Percentiles rank a stretch among this genome's conserved stretches.
Evolutionary conservation across 2,329 filamentous ascomycete species (phyloP).

Genomic region (Parastagonospora avenae): DNA sequence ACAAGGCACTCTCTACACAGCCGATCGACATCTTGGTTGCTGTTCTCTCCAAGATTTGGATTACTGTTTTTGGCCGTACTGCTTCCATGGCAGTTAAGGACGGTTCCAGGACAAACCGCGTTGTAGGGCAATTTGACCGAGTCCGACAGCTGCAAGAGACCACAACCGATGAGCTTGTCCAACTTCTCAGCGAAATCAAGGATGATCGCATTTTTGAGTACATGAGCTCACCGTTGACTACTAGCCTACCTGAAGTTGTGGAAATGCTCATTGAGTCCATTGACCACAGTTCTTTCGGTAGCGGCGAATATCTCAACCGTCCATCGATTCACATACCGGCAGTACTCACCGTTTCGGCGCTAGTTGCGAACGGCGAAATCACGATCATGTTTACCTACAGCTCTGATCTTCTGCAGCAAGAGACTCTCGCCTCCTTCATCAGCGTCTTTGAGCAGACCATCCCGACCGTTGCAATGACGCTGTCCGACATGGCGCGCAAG

Average conservation of each 20-base stretch:
- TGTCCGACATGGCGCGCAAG: conserved; percentile 21
- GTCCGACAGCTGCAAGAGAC: conserved; percentile 9
- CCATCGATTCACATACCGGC: conserved; percentile 2
- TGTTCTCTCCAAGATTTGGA: conserved; percentile 46
- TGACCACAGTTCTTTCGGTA: conserved; percentile 9
- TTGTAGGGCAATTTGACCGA: conserved; percentile 15
- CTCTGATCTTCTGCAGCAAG: conserved; percentile 6
- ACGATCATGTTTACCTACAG: conserved; percentile 17
- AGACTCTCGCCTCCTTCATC: conserved; percentile 7
- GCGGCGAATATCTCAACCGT: conserved; percentile 3
- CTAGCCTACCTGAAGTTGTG: conserved; percentile 17
- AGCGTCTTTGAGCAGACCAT: conserved; percentile 10
- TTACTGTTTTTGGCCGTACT: conserved; percentile 29
- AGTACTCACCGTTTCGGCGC: conserved; percentile 14
- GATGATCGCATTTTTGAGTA: conserved; percentile 8
- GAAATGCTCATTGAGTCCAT: conserved; percentile 51
- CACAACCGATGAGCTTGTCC: conserved; percentile 8
- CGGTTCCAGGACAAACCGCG: conserved; percentile 5
- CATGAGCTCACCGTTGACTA: conserved; percentile 3
- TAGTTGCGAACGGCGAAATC: conserved; percentile 14
- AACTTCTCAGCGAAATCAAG: conserved; percentile 14
- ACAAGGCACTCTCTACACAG: conserved; percentile 56
- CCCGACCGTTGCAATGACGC: conserved; percentile 8
- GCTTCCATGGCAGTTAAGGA: conserved; percentile 12
- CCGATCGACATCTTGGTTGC: conserved; percentile 59